Conservation (phyloP, 352 stramenopile genomes). For the Achlya hypogyna region DNA sequence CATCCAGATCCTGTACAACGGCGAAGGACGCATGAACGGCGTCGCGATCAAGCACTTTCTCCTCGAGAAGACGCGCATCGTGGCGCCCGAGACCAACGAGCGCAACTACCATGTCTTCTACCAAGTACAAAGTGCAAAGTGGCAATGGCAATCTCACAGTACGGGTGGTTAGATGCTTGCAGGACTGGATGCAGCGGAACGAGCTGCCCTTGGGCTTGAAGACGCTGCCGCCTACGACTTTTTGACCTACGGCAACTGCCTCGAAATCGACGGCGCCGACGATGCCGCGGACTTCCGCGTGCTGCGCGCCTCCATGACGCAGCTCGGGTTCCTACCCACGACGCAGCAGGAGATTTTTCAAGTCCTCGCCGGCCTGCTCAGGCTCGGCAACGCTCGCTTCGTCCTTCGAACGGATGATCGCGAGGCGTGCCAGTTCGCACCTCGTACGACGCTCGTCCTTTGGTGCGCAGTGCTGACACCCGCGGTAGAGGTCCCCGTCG, state of each 20-base stretch:
- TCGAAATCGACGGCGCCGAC: conserved; percentile 65
- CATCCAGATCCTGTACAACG: conserved; percentile 79
- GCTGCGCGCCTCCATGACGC: conserved; percentile 45
- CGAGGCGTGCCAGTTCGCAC: conserved; percentile 7
- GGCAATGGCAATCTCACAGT: background rate
- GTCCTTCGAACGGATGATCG: background rate
- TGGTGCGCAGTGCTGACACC: no score
- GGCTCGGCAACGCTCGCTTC: conserved; percentile 64
- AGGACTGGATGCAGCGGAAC: background rate
- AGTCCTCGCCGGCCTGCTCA: conserved; percentile 54
- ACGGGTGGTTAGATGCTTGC: conserved; percentile 7
- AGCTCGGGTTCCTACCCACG: conserved; percentile 40
- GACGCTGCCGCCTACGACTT: conserved; percentile 69
- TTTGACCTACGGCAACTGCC: conserved; percentile 58
- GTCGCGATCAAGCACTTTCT: conserved; percentile 75
- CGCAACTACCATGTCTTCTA: conserved; percentile 84
- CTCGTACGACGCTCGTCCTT: background rate
- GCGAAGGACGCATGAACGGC: conserved; percentile 55
- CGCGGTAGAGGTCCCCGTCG: conserved; percentile 37
- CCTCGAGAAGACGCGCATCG: conserved; percentile 68
- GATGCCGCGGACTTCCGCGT: conserved; percentile 64
- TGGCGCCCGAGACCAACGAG: conserved; percentile 56
- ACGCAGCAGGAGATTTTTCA: conserved; percentile 58
- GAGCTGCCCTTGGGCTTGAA: conserved; percentile 36
- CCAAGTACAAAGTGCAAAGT: conserved; percentile 28